A percentile compares a stretch with the other conserved stretches of the same genome.
These are phyloP conservation scores for Sarocladium kiliense DNA, from an alignment of 2,329 filamentous ascomycete species.

Conservation along the genomic window DNA sequence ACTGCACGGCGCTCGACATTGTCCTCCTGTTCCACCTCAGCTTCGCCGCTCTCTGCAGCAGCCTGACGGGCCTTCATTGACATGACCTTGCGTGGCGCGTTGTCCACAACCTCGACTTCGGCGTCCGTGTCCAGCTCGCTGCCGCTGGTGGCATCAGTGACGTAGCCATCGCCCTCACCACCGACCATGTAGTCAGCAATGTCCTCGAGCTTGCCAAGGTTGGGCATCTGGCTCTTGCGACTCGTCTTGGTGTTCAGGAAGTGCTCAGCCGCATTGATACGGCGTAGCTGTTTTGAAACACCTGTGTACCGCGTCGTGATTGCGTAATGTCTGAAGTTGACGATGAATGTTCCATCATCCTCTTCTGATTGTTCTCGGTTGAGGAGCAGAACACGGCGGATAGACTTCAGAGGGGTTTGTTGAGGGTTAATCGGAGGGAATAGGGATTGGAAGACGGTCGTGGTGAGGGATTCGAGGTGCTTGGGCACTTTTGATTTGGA, in stretches of 20 bases:
- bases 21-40: slow-evolving; percentile 41
- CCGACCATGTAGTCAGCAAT: slow-evolving; percentile 94
- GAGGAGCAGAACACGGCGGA: slow-evolving; percentile 82
- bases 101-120: slow-evolving; percentile 80
- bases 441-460: slow-evolving; percentile 90
- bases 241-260: slow-evolving; percentile 57
- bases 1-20: slow-evolving; percentile 80
- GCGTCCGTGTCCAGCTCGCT: slow-evolving; percentile 92
- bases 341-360: slow-evolving; percentile 66
- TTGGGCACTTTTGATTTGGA: slow-evolving; percentile 72
- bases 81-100: slow-evolving; percentile 56
- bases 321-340: slow-evolving; percentile 90
- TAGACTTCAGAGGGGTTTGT: slow-evolving; percentile 82
- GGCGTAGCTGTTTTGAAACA: slow-evolving; percentile 75
- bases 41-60: slow-evolving; percentile 32
- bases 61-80: slow-evolving; percentile 44
- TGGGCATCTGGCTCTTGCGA: slow-evolving; percentile 69
- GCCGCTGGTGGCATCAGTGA: slow-evolving; percentile 69
- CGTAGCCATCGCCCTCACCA: slow-evolving; percentile 72
- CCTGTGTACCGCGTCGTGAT: slow-evolving; percentile 87
- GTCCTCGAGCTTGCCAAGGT: slow-evolving; percentile 85
- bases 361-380: slow-evolving; percentile 69
- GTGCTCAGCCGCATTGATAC: slow-evolving; percentile 81
- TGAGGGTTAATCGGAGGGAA: slow-evolving; percentile 96
- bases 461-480: slow-evolving; percentile 88